Evolutionary conservation across 306 rosid genomes (phyloP).

Genomic region (Trichosanthes truncata): DNA sequence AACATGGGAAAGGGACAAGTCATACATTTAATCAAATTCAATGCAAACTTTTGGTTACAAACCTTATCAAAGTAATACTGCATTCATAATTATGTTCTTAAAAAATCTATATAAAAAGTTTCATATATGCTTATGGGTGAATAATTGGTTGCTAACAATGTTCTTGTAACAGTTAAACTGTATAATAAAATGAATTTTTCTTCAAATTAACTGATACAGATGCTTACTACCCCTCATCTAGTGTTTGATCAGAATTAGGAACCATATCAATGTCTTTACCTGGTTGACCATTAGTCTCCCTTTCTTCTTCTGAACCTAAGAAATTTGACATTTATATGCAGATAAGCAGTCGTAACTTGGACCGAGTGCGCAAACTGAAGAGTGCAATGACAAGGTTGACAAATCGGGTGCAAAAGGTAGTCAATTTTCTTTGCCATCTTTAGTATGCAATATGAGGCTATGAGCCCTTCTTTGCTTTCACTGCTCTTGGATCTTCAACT

Average conservation of each 20-base stretch:
- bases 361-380: constrained; percentile 88
- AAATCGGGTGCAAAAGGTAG: constrained; percentile 92
- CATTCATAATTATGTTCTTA: neutral
- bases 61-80: neutral
- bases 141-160: neutral
- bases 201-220: neutral
- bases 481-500: neutral
- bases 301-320: constrained; percentile 8
- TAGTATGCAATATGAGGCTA: neutral
- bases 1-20: neutral
- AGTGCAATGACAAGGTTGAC: constrained; percentile 99
- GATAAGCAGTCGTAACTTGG: constrained; percentile 95
- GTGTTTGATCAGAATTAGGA: neutral
- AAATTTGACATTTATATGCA: constrained; percentile 19
- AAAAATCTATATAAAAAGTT: neutral
- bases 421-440: neutral
- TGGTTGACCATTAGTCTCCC: neutral
- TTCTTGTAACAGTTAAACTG: neutral
- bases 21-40: neutral
- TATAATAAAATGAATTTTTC: neutral
- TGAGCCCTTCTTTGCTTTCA: neutral
- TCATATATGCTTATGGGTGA: neutral
- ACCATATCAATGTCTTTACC: neutral
- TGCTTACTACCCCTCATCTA: neutral
- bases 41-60: neutral